Base-by-base conservation (phyloP, 225 moss, liverwort and hornwort genomes). In the Antitrichia curtipendula region DNA sequence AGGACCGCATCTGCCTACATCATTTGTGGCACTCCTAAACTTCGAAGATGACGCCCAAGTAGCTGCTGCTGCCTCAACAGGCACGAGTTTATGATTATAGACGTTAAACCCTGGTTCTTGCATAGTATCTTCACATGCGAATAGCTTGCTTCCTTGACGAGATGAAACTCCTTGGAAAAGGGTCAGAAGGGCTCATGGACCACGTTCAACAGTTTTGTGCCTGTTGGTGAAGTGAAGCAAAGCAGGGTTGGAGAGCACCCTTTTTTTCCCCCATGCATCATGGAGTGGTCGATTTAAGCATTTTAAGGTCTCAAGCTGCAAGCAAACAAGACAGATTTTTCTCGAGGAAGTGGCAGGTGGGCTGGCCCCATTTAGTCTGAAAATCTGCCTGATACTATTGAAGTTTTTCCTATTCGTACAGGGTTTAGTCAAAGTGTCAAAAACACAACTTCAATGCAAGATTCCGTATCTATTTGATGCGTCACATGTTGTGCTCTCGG, bases 71-170 rank as follows among this genome's bases (percentile, higher is more conserved):
- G 88, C 83, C 91, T 21, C 34, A 74, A 56, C 50, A 72, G 86
- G 90, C 86, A 81, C 90, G 82, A 89, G 91, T 66, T 89, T 61
- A 45, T 65, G 68, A 82, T 70, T 85, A 49, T 49, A 54, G 89
- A 87, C 62, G 28, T 77, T 62, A 76, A 31, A 61, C 74, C 76
- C 87, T 84, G 49, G 21, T 57, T 74, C 68, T 79, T 82, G 49
- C 69, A 25, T 86, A 84, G 45, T 76, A 76, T 81, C 86, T 81
- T 70, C 86, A 41, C 66, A 45, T 86, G 79, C 50, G 53, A 47
- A 47, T 83, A 76, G 82, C 72, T 65, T 70, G 90, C 52, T 80
- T 75, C 61, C 40, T 49, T 56, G 85, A 90, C 60, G 83, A 75
- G 62, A 86, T 64, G 83, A 28, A 50, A 78, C 32, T 57, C 28